phyloP scores from a whole-genome alignment of 2,329 filamentous ascomycete genomes.

The Torrubiellomyces zombiae region DNA sequence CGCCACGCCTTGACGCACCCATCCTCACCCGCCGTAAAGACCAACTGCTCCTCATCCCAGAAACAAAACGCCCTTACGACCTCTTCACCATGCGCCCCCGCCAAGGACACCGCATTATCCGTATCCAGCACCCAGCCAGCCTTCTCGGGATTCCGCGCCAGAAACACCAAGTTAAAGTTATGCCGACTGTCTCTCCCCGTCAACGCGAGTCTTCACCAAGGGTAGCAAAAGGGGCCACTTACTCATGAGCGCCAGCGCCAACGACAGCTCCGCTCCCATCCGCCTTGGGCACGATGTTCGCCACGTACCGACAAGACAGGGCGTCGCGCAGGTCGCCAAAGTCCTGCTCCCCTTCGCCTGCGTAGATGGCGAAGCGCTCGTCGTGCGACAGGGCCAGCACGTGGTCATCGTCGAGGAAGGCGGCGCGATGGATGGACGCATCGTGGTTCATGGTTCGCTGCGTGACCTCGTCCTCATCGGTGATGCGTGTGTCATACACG shows the following conservation, averaged over 20 bases:
- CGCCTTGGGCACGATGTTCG: slow-evolving; percentile 45
- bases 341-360: slow-evolving; percentile 36
- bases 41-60: slow-evolving; percentile 40
- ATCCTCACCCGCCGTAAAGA: slow-evolving; percentile 43
- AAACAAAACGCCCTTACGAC: slow-evolving; percentile 49
- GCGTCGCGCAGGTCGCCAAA: slow-evolving; percentile 53
- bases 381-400: slow-evolving; percentile 64
- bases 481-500: slow-evolving; percentile 53
- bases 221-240: slow-evolving; percentile 15
- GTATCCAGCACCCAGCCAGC: slow-evolving; percentile 36
- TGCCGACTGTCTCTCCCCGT: slow-evolving; percentile 23
- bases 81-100: slow-evolving; percentile 46
- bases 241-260: slow-evolving; percentile 53
- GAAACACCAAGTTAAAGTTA: slow-evolving; percentile 42
- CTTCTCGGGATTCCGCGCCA: slow-evolving; percentile 27
- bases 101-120: slow-evolving; percentile 40
- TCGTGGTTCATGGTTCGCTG: slow-evolving; percentile 65
- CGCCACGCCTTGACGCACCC: slow-evolving; percentile 42
- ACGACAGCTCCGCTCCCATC: slow-evolving; percentile 42
- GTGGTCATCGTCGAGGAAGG: slow-evolving; percentile 47
- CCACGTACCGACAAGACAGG: slow-evolving; percentile 59
- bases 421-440: slow-evolving; percentile 57
- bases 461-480: slow-evolving; percentile 62
- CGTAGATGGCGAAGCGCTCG: slow-evolving; percentile 60
- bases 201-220: neutral